Percentiles rank a stretch among this genome's conserved stretches.
These are phyloP conservation scores for Myriosclerotinia curreyana DNA, from an alignment of 2,329 filamentous ascomycete genomes.

Conservation along the genomic window DNA sequence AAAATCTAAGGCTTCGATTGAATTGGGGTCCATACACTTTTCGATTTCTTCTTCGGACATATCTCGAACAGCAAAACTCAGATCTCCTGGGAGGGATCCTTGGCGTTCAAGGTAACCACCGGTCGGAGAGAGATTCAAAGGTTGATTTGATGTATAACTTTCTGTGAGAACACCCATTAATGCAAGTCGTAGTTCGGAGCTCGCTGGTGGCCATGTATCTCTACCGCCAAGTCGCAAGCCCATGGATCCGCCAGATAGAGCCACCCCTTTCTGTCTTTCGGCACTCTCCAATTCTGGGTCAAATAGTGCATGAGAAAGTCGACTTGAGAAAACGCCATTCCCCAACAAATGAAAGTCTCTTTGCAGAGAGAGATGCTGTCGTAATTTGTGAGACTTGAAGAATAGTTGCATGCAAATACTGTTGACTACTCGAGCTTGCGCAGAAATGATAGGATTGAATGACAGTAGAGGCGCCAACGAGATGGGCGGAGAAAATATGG, in stretches of 20 bases:
- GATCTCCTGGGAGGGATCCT: constrained; percentile 58
- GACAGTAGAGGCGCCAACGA: constrained; percentile 65
- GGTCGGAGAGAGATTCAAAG: constrained; percentile 34
- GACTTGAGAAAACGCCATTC: constrained; percentile 77
- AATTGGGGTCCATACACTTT: constrained; percentile 76
- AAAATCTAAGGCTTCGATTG: constrained; percentile 89
- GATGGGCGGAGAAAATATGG: constrained; percentile 37
- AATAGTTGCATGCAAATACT: constrained; percentile 72
- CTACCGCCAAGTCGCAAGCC: constrained; percentile 79
- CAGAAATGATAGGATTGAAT: constrained; percentile 68
- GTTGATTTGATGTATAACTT: constrained; percentile 52
- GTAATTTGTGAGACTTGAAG: constrained; percentile 70
- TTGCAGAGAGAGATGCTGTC: constrained; percentile 70
- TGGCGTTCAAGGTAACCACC: constrained; percentile 36
- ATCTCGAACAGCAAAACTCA: constrained; percentile 83
- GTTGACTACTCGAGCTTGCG: constrained; percentile 75
- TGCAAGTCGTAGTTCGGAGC: constrained; percentile 85
- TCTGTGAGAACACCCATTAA: constrained; percentile 83
- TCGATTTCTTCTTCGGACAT: constrained; percentile 75
- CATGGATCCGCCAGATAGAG: constrained; percentile 68
- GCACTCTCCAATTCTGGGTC: constrained; percentile 77
- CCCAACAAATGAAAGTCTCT: constrained; percentile 79
- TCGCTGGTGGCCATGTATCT: constrained; percentile 87
- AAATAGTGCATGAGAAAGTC: constrained; percentile 79
- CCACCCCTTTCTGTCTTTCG: constrained; percentile 67